Percentiles rank a stretch among this genome's conserved stretches.
phyloP scores from a whole-genome alignment of 495 filamentous ascomycete species.

The Margaritispora aquatica region DNA sequence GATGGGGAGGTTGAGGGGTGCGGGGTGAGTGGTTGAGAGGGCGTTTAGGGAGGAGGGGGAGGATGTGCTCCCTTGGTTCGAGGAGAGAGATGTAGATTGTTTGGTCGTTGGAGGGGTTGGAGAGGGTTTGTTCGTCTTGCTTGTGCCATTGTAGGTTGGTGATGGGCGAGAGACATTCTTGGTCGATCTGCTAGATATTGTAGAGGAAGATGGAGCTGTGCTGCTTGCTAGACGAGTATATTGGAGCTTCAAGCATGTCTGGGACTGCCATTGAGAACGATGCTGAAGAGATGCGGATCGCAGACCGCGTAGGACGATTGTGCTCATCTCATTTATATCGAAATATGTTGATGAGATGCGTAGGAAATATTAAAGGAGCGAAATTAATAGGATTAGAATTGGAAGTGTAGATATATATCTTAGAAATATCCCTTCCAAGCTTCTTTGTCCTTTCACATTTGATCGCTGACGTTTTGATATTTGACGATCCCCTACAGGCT shows the following conservation, averaged over 20 bases:
- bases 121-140: background rate
- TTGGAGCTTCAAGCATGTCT: background rate
- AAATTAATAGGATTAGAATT: no score
- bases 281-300: constrained; percentile 12
- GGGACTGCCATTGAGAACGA: background rate
- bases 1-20: constrained; percentile 46
- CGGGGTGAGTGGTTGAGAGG: constrained; percentile 51
- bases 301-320: constrained; percentile 18
- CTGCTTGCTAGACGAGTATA: background rate
- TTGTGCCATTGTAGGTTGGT: background rate
- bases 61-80: background rate
- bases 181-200: background rate
- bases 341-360: no score
- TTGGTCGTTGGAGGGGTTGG: no score
- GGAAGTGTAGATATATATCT: no score
- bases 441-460: no score
- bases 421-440: no score
- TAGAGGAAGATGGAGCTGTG: background rate
- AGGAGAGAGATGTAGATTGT: no score
- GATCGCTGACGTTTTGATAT: no score
- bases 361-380: no score
- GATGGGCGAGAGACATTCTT: background rate
- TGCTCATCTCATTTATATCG: constrained; percentile 19
- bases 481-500: no score
- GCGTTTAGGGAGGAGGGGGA: constrained; percentile 42